Evolutionary conservation across 805 yeast species (phyloP).

Genomic region (Yamadazyma endophytica): DNA sequence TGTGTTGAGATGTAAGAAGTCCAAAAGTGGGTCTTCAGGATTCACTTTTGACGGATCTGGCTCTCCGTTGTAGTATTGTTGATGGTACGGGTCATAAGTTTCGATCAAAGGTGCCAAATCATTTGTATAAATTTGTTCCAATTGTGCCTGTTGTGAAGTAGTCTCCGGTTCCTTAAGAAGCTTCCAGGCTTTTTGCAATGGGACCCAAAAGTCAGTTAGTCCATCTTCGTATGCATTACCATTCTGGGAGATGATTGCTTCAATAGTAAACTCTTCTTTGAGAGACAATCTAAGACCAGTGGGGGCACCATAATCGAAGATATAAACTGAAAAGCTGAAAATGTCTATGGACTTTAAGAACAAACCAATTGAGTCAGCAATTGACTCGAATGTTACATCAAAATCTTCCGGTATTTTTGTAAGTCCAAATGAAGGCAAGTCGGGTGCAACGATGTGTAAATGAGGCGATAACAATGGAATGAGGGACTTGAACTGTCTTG

Average conservation of each 20-base stretch:
- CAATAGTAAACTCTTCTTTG: slow-evolving; percentile 21
- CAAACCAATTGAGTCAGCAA: slow-evolving; percentile 25
- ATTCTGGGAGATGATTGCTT: slow-evolving; percentile 35
- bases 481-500: slow-evolving; percentile 33
- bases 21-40: slow-evolving; percentile 28
- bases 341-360: slow-evolving; percentile 23
- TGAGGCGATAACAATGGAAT: slow-evolving; percentile 31
- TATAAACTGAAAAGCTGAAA: slow-evolving; percentile 26
- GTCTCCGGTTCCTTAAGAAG: slow-evolving; percentile 8
- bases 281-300: slow-evolving; percentile 36
- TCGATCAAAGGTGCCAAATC: slow-evolving; percentile 12
- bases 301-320: slow-evolving; percentile 46
- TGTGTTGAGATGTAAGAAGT: slow-evolving; percentile 19
- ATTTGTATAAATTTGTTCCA: slow-evolving; percentile 8
- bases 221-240: slow-evolving; percentile 45
- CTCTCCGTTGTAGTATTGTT: slow-evolving; percentile 31
- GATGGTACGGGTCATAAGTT: slow-evolving; percentile 8
- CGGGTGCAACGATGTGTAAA: slow-evolving; percentile 42
- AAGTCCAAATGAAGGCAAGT: slow-evolving; percentile 41
- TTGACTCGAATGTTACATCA: slow-evolving; percentile 24
- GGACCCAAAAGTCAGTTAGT: slow-evolving; percentile 36
- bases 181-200: slow-evolving; percentile 29
- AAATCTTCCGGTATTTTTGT: slow-evolving; percentile 25
- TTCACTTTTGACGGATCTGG: slow-evolving; percentile 18
- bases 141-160: slow-evolving; percentile 8